Percentiles rank a stretch among this genome's conserved stretches.
Conservation (phyloP, 1,139 yeast species). For the Petasospora rhodanensis region DNA sequence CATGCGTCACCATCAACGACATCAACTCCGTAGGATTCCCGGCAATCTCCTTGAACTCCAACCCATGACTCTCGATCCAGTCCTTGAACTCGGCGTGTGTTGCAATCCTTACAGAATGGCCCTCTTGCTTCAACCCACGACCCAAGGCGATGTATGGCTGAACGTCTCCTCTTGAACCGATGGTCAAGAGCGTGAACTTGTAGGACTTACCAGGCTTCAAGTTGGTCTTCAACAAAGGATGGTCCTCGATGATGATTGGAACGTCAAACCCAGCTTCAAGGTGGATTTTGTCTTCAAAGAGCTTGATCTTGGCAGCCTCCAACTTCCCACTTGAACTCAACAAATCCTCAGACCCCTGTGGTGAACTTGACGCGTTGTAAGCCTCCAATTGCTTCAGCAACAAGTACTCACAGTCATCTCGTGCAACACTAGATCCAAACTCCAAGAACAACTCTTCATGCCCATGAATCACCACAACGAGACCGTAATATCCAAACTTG, state of each 20-base stretch:
- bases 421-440: constrained; percentile 56
- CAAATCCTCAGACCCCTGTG: constrained; percentile 28
- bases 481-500: constrained; percentile 62
- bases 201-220: constrained; percentile 49
- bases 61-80: constrained; percentile 67
- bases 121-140: constrained; percentile 70
- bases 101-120: constrained; percentile 79
- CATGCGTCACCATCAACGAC: constrained; percentile 90
- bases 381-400: constrained; percentile 47
- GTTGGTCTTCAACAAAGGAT: constrained; percentile 50
- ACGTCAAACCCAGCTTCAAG: constrained; percentile 58
- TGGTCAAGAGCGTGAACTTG: constrained; percentile 71
- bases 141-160: constrained; percentile 94
- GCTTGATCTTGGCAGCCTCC: constrained; percentile 48
- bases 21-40: constrained; percentile 92
- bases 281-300: constrained; percentile 59
- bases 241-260: constrained; percentile 63
- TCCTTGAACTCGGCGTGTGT: constrained; percentile 77
- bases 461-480: constrained; percentile 64
- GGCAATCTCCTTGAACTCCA: constrained; percentile 70
- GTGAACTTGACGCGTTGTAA: constrained; percentile 3
- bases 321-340: constrained; percentile 29
- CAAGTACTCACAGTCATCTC: constrained; percentile 70
- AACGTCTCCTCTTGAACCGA: constrained; percentile 94
- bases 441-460: constrained; percentile 75